Evolutionary conservation across 805 yeast genomes (phyloP), one percentile per base, ranked within the genome.

Genomic region (Teunomyces barrocoloradensis): DNA sequence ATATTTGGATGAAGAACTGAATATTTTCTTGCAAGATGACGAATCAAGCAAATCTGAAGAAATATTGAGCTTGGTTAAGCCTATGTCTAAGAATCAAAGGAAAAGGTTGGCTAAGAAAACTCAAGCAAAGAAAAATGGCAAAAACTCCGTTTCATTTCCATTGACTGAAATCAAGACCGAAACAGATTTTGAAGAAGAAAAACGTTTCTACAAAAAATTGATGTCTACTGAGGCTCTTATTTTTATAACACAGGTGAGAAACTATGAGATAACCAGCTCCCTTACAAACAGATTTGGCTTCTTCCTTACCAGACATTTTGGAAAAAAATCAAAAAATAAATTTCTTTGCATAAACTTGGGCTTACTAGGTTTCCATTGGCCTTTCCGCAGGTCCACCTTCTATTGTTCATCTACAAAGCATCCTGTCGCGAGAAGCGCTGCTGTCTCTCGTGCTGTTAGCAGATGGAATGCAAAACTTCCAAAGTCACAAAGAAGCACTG

Each of bases 281-380:
- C 25, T 37, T 3, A 37, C 25, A 3, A 37, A 37, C 15, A n/a
- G 28, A 5, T 37, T 37, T n/a, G 40, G 40, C n/a, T 6, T 6
- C 18, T 37, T 37, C 23, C 28, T 37, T 6, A 58, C 64, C 10
- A 47, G 72, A 4, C 48, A 70, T 7, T 52, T 71, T 28, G 77
- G 77, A 11, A 52, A 56, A 32, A 42, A 58, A 5, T 65, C 74
- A 1, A 53, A 46, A 1, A 54, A 56, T 47, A 64, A 65, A 51
- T 53, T 69, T 12, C 51, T 70, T 10, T 63, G 69, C 38, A 63
- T 73, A 11, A 61, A 71, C 17, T 55, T 73, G 57, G 77, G 77
- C 1, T 58, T 73, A 21, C 46, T 73, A 23, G 77, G 71, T 1
- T 71, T 72, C 43, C 77, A 73, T 53, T 73, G 77, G 78, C 78